Percentiles rank a stretch among this genome's conserved stretches.
Evolutionary conservation across 2,329 filamentous ascomycete genomes (phyloP).

Genomic region (Penicillium sumatraense): DNA sequence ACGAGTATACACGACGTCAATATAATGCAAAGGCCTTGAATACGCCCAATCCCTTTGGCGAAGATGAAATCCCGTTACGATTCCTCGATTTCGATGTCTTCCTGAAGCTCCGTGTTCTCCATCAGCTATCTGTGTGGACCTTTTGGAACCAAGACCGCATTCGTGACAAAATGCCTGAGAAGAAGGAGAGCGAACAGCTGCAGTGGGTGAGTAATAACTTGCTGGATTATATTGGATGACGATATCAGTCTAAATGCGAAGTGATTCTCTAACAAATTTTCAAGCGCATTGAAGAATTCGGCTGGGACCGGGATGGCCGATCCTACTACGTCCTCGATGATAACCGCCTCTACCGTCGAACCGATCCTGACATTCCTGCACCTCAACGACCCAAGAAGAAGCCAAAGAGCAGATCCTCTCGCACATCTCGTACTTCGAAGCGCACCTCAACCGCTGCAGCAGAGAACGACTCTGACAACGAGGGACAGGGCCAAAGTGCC

Average conservation of each 20-base stretch:
- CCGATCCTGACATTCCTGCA: slow-evolving; percentile 70
- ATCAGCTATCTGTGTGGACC: slow-evolving; percentile 87
- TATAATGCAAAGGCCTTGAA: slow-evolving; percentile 78
- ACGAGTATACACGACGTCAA: slow-evolving; percentile 90
- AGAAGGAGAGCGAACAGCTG: slow-evolving; percentile 78
- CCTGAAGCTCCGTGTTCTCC: slow-evolving; percentile 77
- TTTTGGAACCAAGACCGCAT: slow-evolving; percentile 86
- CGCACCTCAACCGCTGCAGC: slow-evolving; percentile 54
- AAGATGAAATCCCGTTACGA: slow-evolving; percentile 70
- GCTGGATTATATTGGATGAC: background rate
- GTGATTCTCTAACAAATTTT: slow-evolving; percentile 15
- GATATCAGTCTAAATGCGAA: too few species aligned
- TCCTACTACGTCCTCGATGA: slow-evolving; percentile 92
- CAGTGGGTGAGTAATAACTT: slow-evolving; percentile 69
- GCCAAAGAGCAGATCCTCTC: slow-evolving; percentile 68
- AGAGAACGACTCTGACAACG: slow-evolving; percentile 50
- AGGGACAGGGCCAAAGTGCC: slow-evolving; percentile 37
- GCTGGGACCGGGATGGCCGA: slow-evolving; percentile 86
- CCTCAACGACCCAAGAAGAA: slow-evolving; percentile 64
- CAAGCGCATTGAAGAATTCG: slow-evolving; percentile 56
- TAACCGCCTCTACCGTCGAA: slow-evolving; percentile 86
- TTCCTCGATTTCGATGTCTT: slow-evolving; percentile 84
- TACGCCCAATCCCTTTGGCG: slow-evolving; percentile 80
- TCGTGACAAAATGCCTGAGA: slow-evolving; percentile 81
- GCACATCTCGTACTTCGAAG: slow-evolving; percentile 71